Evolutionary conservation across 352 stramenopile genomes (phyloP).

Genomic region (Phytopythium kandeliae): DNA sequence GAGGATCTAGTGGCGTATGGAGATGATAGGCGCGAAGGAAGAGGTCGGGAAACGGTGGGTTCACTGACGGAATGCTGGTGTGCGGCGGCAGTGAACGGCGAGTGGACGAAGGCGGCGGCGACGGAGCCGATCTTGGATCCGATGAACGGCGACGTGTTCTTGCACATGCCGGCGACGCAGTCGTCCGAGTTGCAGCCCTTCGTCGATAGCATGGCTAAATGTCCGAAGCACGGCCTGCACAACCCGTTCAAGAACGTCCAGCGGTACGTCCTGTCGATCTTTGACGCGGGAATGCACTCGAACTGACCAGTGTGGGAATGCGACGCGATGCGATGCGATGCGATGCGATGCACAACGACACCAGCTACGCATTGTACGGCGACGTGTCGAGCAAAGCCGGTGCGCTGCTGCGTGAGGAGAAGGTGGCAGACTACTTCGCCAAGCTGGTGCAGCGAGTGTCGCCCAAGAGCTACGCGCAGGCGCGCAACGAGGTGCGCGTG

Average conservation of each 20-base stretch:
- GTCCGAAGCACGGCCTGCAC: constrained; percentile 96
- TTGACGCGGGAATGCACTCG: neutral
- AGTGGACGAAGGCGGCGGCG: constrained; percentile 78
- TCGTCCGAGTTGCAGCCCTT: constrained; percentile 89
- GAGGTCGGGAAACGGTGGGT: too few species aligned
- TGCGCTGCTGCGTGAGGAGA: constrained; percentile 75
- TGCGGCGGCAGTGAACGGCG: constrained; percentile 74
- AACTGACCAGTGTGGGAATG: too few species aligned
- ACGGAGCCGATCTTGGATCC: constrained; percentile 90
- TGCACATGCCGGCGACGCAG: constrained; percentile 92
- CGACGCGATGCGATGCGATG: too few species aligned
- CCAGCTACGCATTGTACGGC: constrained; percentile 63
- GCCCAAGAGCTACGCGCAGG: constrained; percentile 96
- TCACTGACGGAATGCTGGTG: too few species aligned
- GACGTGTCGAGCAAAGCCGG: constrained; percentile 81
- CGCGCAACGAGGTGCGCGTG: constrained; percentile 89
- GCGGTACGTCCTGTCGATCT: constrained; percentile 54
- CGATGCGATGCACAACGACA: neutral
- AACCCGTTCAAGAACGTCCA: constrained; percentile 98
- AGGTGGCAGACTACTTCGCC: constrained; percentile 95
- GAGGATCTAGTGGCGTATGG: too few species aligned
- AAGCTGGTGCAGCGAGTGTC: constrained; percentile 95
- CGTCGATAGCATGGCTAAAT: constrained; percentile 87
- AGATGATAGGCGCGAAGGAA: too few species aligned
- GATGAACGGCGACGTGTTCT: constrained; percentile 92